Percentiles rank a stretch among this genome's conserved stretches.
Conservation (phyloP, 257 asterid species). For the Solanum bulbocastanum region DNA sequence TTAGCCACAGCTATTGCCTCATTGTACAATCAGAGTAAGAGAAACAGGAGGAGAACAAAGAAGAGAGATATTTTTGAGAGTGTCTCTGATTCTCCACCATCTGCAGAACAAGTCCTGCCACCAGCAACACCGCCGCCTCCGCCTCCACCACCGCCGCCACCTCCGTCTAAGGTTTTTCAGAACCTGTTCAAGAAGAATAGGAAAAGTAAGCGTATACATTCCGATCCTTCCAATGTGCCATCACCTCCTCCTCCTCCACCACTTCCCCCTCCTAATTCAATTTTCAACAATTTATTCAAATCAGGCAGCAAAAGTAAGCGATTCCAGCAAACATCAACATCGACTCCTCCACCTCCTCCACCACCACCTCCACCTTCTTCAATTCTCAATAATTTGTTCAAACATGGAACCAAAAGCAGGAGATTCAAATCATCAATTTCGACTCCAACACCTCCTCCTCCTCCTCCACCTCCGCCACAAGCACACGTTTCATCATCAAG, state of each 20-base stretch:
- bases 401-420: conserved; percentile 50
- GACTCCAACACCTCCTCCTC: conserved; percentile 17
- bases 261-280: conserved; percentile 65
- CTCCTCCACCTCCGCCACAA: conserved; percentile 21
- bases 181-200: conserved; percentile 54
- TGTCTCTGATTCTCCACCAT: conserved; percentile 25
- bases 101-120: conserved; percentile 24
- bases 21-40: conserved; percentile 47
- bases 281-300: conserved; percentile 58
- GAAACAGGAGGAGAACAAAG: conserved; percentile 46
- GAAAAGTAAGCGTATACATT: conserved; percentile 61
- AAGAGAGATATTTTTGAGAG: conserved; percentile 30
- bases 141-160: conserved; percentile 60
- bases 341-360: conserved; percentile 29
- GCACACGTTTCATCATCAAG: not conserved
- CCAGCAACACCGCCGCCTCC: conserved; percentile 39
- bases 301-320: conserved; percentile 46
- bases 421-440: conserved; percentile 25
- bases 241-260: conserved; percentile 61
- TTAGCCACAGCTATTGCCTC: conserved; percentile 58
- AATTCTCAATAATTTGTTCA: conserved; percentile 47
- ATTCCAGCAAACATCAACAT: conserved; percentile 20
- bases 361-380: conserved; percentile 63
- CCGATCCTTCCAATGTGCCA: conserved; percentile 29
- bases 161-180: conserved; percentile 46